phyloP scores from a whole-genome alignment of 768 basidiomycete genomes.

The Lactarius akahatsu region DNA sequence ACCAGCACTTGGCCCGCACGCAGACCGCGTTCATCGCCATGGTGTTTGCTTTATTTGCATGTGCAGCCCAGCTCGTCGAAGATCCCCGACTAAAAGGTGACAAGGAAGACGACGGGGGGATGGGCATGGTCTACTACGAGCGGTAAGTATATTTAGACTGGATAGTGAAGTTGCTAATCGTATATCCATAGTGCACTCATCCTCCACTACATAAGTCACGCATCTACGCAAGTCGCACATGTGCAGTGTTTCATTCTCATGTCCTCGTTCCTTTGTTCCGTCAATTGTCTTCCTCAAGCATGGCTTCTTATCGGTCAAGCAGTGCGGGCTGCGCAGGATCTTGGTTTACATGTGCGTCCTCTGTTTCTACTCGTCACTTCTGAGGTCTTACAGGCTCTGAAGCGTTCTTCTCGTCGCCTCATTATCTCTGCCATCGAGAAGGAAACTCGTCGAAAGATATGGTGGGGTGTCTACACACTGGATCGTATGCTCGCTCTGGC shows the following conservation, averaged over 20 bases:
- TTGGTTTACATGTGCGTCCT: slow-evolving; percentile 81
- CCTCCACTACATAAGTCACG: slow-evolving; percentile 88
- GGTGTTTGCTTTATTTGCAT: slow-evolving; percentile 88
- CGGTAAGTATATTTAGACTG: slow-evolving; percentile 49
- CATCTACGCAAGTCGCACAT: slow-evolving; percentile 79
- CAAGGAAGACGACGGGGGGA: slow-evolving; percentile 71
- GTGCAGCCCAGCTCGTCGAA: slow-evolving; percentile 74
- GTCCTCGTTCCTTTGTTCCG: slow-evolving; percentile 87
- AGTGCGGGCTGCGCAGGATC: slow-evolving; percentile 84
- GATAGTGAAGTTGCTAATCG: slow-evolving; percentile 1
- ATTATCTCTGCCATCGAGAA: slow-evolving; percentile 73
- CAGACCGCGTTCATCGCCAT: slow-evolving; percentile 79
- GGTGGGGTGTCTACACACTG: slow-evolving; percentile 92
- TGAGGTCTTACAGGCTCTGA: slow-evolving; percentile 26
- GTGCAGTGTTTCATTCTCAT: slow-evolving; percentile 89
- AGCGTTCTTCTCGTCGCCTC: slow-evolving; percentile 84
- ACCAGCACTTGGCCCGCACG: slow-evolving; percentile 50
- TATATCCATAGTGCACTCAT: slow-evolving; percentile 68
- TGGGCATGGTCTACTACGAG: slow-evolving; percentile 90
- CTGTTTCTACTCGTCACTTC: slow-evolving; percentile 20
- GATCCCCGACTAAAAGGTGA: slow-evolving; percentile 66
- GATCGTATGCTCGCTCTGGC: slow-evolving; percentile 92
- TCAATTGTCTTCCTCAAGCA: slow-evolving; percentile 92
- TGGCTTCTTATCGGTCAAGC: slow-evolving; percentile 93
- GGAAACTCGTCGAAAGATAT: slow-evolving; percentile 85